Base-by-base conservation (phyloP, 495 filamentous ascomycete genomes). In the Penicillium subrubescens region DNA sequence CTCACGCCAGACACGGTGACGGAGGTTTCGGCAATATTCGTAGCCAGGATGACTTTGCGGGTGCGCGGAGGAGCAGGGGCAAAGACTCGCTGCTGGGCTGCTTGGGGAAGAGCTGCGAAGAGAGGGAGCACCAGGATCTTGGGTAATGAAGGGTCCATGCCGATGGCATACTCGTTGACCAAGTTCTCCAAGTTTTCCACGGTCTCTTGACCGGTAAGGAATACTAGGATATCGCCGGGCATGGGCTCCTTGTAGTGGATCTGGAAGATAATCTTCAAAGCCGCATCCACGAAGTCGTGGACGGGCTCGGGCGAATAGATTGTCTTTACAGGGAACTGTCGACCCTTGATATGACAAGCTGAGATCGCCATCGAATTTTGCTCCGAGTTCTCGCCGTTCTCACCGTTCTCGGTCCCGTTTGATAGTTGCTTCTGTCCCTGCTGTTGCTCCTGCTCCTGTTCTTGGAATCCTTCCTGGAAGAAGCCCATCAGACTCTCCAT, bases 1-100 rank as follows among this genome's bases (percentile, higher is more conserved):
- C 93, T 87, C 5, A 99, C 93, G 2, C 96, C 96, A 8, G 94
- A 88, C 0, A 99, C 93, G 0, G 96, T 99, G 59, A 99, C 90
- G 1, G 96, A 99, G 0, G 96, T 98, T 71, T 99, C 96, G 25
- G 96, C 96, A 66, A 99, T 97, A 74, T 99, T 99, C 15, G 96
- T 99, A 0, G 93, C 86, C 3, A 99, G 82, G 12, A 99, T 92
- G 8, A 99, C 77, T 69, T 98, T 99, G 43, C 96, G 85, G 0
- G 90, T 96, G 21, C 82, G 81, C 11, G 86, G 84, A 2, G 91
- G 89, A 31, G 92, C 82, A 7, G 89, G 91, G 27, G 87, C 81
- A 71, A 99, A 99, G 27, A 94, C 91, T 21, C 87, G 83, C 67
- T 96, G 91, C 68, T 99, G 96, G 1, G 89, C 89, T 63, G 84